A percentile compares a stretch with the other conserved stretches of the same genome.
phyloP scores from a whole-genome alignment of 768 basidiomycete species.

The Pulveroboletus ravenelii region DNA sequence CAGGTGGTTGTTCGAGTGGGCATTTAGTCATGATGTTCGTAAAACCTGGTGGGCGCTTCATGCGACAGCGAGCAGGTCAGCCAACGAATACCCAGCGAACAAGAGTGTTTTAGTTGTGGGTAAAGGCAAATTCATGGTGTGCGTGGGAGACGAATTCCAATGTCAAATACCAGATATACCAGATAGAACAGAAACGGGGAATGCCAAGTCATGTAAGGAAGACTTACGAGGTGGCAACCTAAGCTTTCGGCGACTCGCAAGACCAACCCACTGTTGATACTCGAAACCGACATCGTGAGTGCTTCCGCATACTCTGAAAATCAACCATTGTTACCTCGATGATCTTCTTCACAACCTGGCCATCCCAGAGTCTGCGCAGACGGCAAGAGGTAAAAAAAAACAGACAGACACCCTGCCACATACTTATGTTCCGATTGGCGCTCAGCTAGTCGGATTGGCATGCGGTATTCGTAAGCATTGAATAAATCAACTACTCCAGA shows the following conservation, averaged over 20 bases:
- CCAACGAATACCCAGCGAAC: not conserved
- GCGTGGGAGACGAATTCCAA: slow-evolving; percentile 1
- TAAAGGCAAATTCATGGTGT: not conserved
- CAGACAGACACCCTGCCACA: not conserved
- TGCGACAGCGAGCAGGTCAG: not conserved
- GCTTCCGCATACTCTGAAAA: not conserved
- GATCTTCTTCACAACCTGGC: slow-evolving; percentile 2
- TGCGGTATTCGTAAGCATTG: slow-evolving; percentile 3
- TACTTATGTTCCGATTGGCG: not conserved
- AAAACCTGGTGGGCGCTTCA: slow-evolving; percentile 14
- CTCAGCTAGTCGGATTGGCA: not conserved
- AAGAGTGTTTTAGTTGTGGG: slow-evolving; percentile 4
- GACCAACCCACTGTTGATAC: not conserved
- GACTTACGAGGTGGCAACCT: slow-evolving; percentile 11
- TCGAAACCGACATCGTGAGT: not conserved
- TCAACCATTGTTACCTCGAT: not conserved
- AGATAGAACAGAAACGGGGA: not conserved
- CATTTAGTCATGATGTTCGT: slow-evolving; percentile 21
- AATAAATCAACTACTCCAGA: not conserved
- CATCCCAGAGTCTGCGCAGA: slow-evolving; percentile 6
- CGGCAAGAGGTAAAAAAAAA: slow-evolving; percentile 11
- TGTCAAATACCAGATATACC: not conserved
- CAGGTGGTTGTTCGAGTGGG: slow-evolving; percentile 2
- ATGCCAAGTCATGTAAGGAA: slow-evolving; percentile 2
- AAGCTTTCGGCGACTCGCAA: slow-evolving; percentile 1